These are phyloP conservation scores for Penicillium concentricum DNA, from an alignment of 2,329 filamentous ascomycete genomes.

Conservation along the genomic window DNA sequence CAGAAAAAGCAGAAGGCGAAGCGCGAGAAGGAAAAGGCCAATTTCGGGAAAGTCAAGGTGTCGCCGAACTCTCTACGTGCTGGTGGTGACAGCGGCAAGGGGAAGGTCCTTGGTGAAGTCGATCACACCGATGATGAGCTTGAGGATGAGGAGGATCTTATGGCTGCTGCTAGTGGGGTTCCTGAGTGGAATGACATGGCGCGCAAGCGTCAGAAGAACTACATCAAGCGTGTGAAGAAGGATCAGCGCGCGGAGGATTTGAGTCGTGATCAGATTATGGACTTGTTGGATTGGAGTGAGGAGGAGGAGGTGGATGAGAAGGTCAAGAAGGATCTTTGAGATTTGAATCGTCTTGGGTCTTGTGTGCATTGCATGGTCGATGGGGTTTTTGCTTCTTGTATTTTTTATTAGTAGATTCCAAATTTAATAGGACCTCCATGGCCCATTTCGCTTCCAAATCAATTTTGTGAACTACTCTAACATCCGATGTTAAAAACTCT, in stretches of 20 bases:
- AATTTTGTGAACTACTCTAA: background rate
- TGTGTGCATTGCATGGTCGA: constrained; percentile 8
- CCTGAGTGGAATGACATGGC: constrained; percentile 68
- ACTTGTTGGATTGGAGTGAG: constrained; percentile 61
- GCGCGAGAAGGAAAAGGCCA: constrained; percentile 55
- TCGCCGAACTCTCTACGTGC: constrained; percentile 66
- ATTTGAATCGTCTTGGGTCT: background rate
- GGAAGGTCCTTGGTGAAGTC: constrained; percentile 44
- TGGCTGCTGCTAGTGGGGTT: constrained; percentile 48
- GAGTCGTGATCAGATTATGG: constrained; percentile 72
- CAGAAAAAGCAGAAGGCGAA: constrained; percentile 51
- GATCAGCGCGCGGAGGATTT: constrained; percentile 64
- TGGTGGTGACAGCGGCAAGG: constrained; percentile 48
- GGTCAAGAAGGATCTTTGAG: constrained; percentile 21
- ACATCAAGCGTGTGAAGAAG: constrained; percentile 64
- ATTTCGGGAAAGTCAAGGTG: constrained; percentile 54
- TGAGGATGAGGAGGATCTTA: constrained; percentile 43
- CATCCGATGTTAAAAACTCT: background rate
- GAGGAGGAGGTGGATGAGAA: constrained; percentile 31
- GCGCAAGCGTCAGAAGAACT: constrained; percentile 64
- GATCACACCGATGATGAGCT: constrained; percentile 44
- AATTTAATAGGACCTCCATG: background rate
- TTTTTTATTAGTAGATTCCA: background rate
- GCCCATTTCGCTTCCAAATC: background rate
- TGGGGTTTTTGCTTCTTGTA: constrained; percentile 4